Evolutionary conservation across 441 rosid genomes (phyloP).

Genomic region (Manihot esculenta): DNA sequence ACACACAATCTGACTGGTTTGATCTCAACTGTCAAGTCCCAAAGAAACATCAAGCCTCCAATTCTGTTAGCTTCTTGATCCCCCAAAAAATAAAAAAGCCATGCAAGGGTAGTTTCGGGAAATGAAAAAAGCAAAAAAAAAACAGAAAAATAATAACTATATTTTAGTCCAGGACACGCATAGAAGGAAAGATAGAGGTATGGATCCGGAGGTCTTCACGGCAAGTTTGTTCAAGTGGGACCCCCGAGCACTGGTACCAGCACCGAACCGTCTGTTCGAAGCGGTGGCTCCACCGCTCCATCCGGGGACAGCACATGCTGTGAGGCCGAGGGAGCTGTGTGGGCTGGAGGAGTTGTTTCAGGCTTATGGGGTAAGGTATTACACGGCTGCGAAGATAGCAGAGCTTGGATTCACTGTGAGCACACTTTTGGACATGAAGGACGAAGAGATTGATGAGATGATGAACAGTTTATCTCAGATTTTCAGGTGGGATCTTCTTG

Average conservation of each 20-base stretch:
- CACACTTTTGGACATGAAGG: conserved; percentile 83
- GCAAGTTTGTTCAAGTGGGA: conserved; percentile 84
- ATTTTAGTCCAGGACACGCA: background rate
- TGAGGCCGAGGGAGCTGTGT: conserved; percentile 56
- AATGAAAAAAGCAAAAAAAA: background rate
- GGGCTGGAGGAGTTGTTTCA: conserved; percentile 81
- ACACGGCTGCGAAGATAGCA: conserved; percentile 83
- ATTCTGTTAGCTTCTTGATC: conserved; percentile 24
- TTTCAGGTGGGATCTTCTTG: conserved; percentile 87
- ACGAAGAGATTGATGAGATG: conserved; percentile 96
- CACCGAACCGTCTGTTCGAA: conserved; percentile 31
- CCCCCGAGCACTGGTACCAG: conserved; percentile 48
- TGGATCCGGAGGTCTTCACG: conserved; percentile 89
- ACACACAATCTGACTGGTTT: conserved; percentile 37
- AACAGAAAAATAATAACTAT: background rate
- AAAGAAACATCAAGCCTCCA: conserved; percentile 28
- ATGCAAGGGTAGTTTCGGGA: conserved; percentile 43
- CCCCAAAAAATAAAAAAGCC: background rate
- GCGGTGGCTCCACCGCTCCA: conserved; percentile 29
- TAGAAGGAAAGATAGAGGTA: conserved; percentile 9
- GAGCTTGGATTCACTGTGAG: conserved; percentile 92
- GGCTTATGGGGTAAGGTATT: conserved; percentile 76
- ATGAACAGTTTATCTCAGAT: conserved; percentile 86
- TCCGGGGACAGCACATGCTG: conserved; percentile 27
- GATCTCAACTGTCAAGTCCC: conserved; percentile 56